These are phyloP conservation scores for Arthrobotrys iridis DNA, from an alignment of 2,329 filamentous ascomycete species.

Conservation along the genomic window DNA sequence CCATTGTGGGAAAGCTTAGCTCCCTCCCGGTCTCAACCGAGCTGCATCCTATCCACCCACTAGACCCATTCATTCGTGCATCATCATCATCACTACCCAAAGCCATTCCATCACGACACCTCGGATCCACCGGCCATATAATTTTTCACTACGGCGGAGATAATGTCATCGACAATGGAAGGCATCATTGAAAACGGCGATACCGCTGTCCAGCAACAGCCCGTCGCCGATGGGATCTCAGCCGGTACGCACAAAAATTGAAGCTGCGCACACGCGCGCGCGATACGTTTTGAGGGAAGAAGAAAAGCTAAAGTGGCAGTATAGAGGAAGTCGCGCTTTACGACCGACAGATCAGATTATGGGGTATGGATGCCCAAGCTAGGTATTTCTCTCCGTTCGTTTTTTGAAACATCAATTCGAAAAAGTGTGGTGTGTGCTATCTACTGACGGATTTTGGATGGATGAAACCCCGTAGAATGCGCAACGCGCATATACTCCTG, in stretches of 20 bases:
- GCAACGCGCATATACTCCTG: slow-evolving; percentile 86
- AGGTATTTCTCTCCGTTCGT: slow-evolving; percentile 62
- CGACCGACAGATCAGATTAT: slow-evolving; percentile 94
- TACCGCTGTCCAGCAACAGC: slow-evolving; percentile 60
- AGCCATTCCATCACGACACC: not conserved
- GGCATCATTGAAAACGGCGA: slow-evolving; percentile 57
- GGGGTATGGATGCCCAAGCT: slow-evolving; percentile 95
- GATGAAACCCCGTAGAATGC: slow-evolving; percentile 75
- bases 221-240: slow-evolving; percentile 62
- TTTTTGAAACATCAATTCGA: not conserved
- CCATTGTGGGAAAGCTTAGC: slow-evolving; percentile 11
- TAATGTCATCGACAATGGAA: slow-evolving; percentile 40
- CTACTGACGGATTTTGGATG: not conserved
- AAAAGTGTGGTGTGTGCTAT: not conserved
- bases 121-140: no score
- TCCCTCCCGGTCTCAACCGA: not conserved
- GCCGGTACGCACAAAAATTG: slow-evolving; percentile 57
- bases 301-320: not conserved
- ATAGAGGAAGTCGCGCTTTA: slow-evolving; percentile 95
- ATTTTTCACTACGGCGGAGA: not conserved
- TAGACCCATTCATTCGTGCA: not conserved
- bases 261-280: not conserved
- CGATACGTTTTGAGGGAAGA: not conserved
- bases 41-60: not conserved
- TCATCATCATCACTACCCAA: not conserved